Conservation (phyloP, 768 basidiomycete genomes). For the Mycena chlorophos region DNA sequence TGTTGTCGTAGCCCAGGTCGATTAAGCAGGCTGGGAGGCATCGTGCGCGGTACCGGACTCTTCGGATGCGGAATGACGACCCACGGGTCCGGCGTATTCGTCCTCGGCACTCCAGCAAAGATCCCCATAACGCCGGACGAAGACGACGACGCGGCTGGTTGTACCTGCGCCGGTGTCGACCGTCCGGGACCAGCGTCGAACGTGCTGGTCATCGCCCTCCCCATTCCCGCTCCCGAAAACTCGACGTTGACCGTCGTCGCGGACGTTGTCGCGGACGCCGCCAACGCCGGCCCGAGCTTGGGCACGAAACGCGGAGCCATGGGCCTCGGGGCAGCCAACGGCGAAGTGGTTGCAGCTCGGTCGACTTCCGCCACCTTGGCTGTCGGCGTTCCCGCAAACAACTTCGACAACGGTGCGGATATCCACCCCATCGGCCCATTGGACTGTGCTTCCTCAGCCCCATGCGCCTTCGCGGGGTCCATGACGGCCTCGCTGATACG, state of each 20-base stretch:
- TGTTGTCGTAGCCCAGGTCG: too few species aligned
- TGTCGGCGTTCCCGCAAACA: slow-evolving; percentile 51
- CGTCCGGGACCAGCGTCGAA: slow-evolving; percentile 27
- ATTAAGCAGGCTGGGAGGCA: not conserved
- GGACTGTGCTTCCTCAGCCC: slow-evolving; percentile 32
- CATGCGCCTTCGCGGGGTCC: slow-evolving; percentile 55
- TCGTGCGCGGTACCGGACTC: slow-evolving; percentile 17
- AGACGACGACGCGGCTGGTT: too few species aligned
- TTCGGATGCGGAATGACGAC: slow-evolving; percentile 60
- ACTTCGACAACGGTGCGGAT: slow-evolving; percentile 85
- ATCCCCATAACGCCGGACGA: slow-evolving; percentile 69
- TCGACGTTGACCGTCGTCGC: slow-evolving; percentile 95
- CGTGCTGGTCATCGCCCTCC: slow-evolving; percentile 53
- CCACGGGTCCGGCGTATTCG: slow-evolving; percentile 63
- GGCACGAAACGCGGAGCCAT: slow-evolving; percentile 55
- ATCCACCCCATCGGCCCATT: slow-evolving; percentile 58
- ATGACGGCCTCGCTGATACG: slow-evolving; percentile 72
- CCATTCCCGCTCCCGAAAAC: slow-evolving; percentile 74
- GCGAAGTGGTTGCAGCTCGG: slow-evolving; percentile 20
- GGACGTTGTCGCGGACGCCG: too few species aligned
- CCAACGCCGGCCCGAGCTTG: slow-evolving; percentile 81
- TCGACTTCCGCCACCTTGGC: slow-evolving; percentile 26
- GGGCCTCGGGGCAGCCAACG: slow-evolving; percentile 28
- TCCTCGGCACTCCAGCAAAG: slow-evolving; percentile 83
- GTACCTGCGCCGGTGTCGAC: not conserved